A percentile compares a stretch with the other conserved stretches of the same genome.
These are phyloP conservation scores for Cercospora sp. DNA, from an alignment of 2,329 filamentous ascomycete genomes.

Conservation along the genomic window DNA sequence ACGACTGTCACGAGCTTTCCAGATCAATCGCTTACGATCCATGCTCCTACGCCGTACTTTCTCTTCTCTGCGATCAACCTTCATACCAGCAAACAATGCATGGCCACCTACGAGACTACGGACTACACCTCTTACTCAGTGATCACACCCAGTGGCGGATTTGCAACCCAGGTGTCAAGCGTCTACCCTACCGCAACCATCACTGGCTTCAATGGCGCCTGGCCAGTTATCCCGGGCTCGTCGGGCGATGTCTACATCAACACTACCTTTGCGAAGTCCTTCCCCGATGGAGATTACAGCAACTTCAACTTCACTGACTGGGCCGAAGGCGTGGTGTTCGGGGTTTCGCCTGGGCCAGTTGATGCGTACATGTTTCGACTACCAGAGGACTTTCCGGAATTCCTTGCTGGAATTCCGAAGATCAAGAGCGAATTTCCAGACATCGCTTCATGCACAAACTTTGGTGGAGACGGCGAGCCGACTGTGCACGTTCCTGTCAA, in stretches of 20 bases:
- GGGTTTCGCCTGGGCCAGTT: not conserved
- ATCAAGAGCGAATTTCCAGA: conserved; percentile 13
- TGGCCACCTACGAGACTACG: not conserved
- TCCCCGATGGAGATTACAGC: conserved; percentile 19
- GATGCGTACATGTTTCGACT: conserved; percentile 17
- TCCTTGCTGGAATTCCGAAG: conserved; percentile 5
- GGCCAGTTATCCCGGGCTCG: not conserved
- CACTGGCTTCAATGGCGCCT: conserved; percentile 1
- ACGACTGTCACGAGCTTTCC: conserved; percentile 11
- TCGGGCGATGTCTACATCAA: conserved; percentile 4
- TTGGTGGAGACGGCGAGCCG: conserved; percentile 16
- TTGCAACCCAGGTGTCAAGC: not conserved
- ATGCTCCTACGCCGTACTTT: conserved; percentile 14
- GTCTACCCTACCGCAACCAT: conserved; percentile 9
- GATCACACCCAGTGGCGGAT: conserved; percentile 10
- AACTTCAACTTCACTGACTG: conserved; percentile 18
- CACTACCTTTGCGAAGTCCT: conserved; percentile 7
- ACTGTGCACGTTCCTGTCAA: conserved; percentile 19
- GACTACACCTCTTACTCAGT: conserved; percentile 1
- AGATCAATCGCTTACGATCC: conserved; percentile 6
- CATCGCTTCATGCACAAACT: conserved; percentile 7
- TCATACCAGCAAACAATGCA: conserved; percentile 5
- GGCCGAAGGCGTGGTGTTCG: conserved; percentile 1
- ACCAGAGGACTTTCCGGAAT: conserved; percentile 13
- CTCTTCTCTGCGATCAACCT: conserved; percentile 8